Evolutionary conservation across 2,329 filamentous ascomycete species (phyloP).

Genomic region (Cordyceps javanica): DNA sequence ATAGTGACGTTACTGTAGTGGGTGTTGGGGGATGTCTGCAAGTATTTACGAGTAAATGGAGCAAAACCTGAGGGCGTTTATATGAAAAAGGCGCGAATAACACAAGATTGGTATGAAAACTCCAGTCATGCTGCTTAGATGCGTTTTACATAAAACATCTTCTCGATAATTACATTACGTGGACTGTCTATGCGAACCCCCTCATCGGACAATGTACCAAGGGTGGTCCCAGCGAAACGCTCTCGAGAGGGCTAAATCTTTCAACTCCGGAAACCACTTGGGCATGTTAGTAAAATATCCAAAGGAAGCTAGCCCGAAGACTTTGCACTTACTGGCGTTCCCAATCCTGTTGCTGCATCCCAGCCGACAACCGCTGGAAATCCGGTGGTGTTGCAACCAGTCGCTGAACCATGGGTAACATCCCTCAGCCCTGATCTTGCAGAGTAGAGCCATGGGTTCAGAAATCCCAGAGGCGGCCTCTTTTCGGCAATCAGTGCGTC

Average conservation of each 20-base stretch:
- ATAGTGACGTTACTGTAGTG: too few species aligned
- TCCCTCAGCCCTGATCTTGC: not conserved
- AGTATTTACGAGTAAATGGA: too few species aligned
- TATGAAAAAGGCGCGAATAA: too few species aligned
- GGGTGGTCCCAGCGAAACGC: conserved; percentile 1
- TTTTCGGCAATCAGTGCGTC: conserved; percentile 53
- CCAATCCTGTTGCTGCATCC: conserved; percentile 28
- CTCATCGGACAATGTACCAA: conserved; percentile 1
- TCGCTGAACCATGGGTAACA: conserved; percentile 14
- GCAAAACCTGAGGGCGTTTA: too few species aligned
- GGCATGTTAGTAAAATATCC: not conserved
- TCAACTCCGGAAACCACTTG: conserved; percentile 11
- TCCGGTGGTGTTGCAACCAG: conserved; percentile 3
- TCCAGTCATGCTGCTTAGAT: too few species aligned
- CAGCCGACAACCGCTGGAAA: conserved; percentile 13
- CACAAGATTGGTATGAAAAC: too few species aligned
- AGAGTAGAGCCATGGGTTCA: conserved; percentile 56
- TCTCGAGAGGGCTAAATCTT: not conserved
- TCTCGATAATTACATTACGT: not conserved
- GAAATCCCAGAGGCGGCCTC: conserved; percentile 47
- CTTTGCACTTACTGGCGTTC: conserved; percentile 18
- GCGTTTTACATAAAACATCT: too few species aligned
- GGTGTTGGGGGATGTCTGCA: too few species aligned
- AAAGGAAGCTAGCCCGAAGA: too few species aligned
- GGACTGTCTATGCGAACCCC: not conserved